Conservation (phyloP, 169 alveolate genomes). For the Babesia ovis region DNA sequence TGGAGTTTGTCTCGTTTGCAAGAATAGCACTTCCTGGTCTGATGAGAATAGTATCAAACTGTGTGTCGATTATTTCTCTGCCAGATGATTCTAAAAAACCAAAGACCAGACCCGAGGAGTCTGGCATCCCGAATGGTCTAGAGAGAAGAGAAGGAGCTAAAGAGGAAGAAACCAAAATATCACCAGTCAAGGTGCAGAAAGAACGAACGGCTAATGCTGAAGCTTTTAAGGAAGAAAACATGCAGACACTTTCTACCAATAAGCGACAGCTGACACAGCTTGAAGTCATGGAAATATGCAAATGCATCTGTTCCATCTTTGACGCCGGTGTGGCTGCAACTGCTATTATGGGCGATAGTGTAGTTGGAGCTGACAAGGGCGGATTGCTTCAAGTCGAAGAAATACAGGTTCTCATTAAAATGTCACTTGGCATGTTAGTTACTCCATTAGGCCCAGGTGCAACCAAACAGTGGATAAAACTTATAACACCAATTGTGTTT, state of each 20-base stretch:
- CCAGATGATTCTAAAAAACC: neutral
- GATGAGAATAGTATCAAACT: conserved; percentile 6
- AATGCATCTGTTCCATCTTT: conserved; percentile 25
- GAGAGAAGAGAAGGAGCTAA: neutral
- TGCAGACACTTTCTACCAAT: neutral
- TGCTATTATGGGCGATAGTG: neutral
- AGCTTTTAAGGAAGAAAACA: neutral
- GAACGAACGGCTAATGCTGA: neutral
- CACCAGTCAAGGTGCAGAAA: neutral
- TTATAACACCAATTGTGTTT: conserved; percentile 16
- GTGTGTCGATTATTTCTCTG: neutral
- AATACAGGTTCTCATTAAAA: neutral
- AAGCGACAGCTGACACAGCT: conserved; percentile 20
- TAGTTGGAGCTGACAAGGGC: neutral
- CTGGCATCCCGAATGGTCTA: neutral
- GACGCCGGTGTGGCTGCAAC: conserved; percentile 20
- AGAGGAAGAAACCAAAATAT: neutral
- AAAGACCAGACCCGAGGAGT: neutral
- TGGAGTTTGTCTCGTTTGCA: conserved; percentile 12
- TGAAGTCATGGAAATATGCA: conserved; percentile 29
- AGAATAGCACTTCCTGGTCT: conserved; percentile 15
- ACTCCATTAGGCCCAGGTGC: conserved; percentile 6
- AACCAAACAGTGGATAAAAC: conserved; percentile 26
- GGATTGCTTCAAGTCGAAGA: conserved; percentile 6
- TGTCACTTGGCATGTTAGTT: conserved; percentile 1